These are phyloP conservation scores for Globisporangium apiculatum DNA, from an alignment of 352 stramenopile species.

Conservation along the genomic window DNA sequence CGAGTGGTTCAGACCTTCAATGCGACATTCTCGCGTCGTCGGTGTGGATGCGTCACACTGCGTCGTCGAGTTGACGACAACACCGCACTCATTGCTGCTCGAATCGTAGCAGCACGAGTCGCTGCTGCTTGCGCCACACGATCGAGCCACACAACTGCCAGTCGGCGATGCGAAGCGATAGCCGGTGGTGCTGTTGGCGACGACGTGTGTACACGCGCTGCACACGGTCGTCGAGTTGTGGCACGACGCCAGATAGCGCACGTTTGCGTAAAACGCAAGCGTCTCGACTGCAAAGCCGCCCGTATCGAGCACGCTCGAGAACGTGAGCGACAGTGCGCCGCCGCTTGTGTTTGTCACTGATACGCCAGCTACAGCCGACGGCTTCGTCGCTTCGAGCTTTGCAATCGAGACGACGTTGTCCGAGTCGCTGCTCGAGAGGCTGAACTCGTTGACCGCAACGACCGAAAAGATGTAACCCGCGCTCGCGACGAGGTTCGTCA, in stretches of 20 bases:
- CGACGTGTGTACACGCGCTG: constrained; percentile 13
- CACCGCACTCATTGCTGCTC: constrained; percentile 16
- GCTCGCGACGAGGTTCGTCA: constrained; percentile 16
- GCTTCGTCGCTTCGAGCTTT: constrained; percentile 12
- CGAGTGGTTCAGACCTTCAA: constrained; percentile 19
- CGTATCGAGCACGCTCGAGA: constrained; percentile 14
- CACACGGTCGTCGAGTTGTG: constrained; percentile 14
- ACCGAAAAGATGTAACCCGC: constrained; percentile 30
- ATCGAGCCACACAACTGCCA: constrained; percentile 3
- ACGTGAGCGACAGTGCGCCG: constrained; percentile 23
- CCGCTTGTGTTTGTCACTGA: constrained; percentile 14
- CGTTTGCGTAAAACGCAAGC: constrained; percentile 16
- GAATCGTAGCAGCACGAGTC: constrained; percentile 16
- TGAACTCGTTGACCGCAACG: constrained; percentile 39
- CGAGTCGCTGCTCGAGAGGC: constrained; percentile 10
- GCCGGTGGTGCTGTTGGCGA: not conserved
- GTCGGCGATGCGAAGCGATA: not conserved
- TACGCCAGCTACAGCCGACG: constrained; percentile 16
- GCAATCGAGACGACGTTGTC: constrained; percentile 14
- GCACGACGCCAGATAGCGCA: constrained; percentile 23
- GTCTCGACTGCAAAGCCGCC: constrained; percentile 19
- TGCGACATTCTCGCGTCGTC: constrained; percentile 8
- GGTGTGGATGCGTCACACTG: constrained; percentile 9
- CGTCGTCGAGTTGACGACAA: constrained; percentile 5
- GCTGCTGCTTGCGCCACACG: constrained; percentile 6